Conservation (phyloP, 2,329 filamentous ascomycete genomes). For the Pestalotiopsis sp. region DNA sequence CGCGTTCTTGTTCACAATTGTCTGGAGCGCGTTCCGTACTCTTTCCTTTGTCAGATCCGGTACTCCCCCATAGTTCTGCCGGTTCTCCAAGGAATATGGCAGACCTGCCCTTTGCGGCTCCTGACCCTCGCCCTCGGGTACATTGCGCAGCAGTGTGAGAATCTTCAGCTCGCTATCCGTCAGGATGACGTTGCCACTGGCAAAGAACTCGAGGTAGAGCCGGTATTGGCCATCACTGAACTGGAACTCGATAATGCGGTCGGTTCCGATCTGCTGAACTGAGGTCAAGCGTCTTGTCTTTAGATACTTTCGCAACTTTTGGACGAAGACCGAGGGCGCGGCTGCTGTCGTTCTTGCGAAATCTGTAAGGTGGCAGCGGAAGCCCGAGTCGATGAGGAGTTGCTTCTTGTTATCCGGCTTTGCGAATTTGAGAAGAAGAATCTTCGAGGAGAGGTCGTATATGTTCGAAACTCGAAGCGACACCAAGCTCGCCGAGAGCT, state of each 20-base stretch:
- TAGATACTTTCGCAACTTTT: conserved; percentile 81
- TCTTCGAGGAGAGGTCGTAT: conserved; percentile 90
- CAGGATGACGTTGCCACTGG: conserved; percentile 90
- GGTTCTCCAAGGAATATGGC: conserved; percentile 77
- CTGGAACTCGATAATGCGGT: conserved; percentile 87
- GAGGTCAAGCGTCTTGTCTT: conserved; percentile 84
- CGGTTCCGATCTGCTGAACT: conserved; percentile 85
- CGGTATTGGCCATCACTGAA: conserved; percentile 91
- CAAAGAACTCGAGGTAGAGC: conserved; percentile 94
- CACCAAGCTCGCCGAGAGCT: conserved; percentile 78
- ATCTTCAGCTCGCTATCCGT: conserved; percentile 86
- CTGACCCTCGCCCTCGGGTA: conserved; percentile 80
- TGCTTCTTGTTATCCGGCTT: conserved; percentile 89
- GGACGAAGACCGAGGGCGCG: conserved; percentile 83
- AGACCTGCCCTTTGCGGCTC: conserved; percentile 79
- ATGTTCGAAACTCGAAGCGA: conserved; percentile 87
- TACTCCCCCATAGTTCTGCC: conserved; percentile 81
- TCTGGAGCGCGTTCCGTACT: conserved; percentile 69
- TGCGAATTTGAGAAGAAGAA: conserved; percentile 92
- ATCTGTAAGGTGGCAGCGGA: conserved; percentile 90
- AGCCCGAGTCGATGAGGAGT: conserved; percentile 90
- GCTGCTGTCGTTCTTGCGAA: conserved; percentile 87
- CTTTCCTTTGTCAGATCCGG: conserved; percentile 76
- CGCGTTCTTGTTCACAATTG: conserved; percentile 62
- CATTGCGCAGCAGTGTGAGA: conserved; percentile 77